Conservation (phyloP, 176 grass and related monocot genomes). For the Stipa capillata region DNA sequence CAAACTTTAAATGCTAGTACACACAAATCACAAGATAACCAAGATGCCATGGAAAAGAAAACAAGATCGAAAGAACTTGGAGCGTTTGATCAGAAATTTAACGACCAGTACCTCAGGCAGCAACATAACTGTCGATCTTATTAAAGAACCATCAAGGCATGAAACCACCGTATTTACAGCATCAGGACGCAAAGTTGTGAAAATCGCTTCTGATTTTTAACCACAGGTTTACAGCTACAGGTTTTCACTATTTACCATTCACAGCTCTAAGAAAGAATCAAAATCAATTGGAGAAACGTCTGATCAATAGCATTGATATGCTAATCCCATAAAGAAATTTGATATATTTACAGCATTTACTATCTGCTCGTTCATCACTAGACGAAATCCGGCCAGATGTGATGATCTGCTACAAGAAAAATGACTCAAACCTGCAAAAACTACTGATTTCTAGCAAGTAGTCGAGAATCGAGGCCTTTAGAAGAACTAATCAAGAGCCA, state of each 20-base stretch:
- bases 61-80: not conserved
- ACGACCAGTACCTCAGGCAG: not conserved
- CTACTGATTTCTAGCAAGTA: constrained; percentile 14
- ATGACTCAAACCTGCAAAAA: not conserved
- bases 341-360: not conserved
- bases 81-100: not conserved
- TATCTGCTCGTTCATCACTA: not conserved
- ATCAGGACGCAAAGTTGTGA: not conserved
- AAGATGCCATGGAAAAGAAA: not conserved
- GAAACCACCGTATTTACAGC: not conserved
- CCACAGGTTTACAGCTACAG: no score
- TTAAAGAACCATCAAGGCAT: not conserved
- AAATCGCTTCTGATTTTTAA: not conserved
- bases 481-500: no score
- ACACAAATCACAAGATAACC: not conserved
- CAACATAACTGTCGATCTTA: not conserved
- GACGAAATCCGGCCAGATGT: not conserved
- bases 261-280: not conserved
- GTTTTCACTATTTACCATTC: no score
- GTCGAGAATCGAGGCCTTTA: not conserved
- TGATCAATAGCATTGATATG: not conserved
- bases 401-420: constrained; percentile 11
- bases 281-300: not conserved
- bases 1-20: not conserved
- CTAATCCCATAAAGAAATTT: not conserved